Percentiles rank a stretch among this genome's conserved stretches.
phyloP scores from a whole-genome alignment of 805 yeast genomes.

The Clavispora fructus region DNA sequence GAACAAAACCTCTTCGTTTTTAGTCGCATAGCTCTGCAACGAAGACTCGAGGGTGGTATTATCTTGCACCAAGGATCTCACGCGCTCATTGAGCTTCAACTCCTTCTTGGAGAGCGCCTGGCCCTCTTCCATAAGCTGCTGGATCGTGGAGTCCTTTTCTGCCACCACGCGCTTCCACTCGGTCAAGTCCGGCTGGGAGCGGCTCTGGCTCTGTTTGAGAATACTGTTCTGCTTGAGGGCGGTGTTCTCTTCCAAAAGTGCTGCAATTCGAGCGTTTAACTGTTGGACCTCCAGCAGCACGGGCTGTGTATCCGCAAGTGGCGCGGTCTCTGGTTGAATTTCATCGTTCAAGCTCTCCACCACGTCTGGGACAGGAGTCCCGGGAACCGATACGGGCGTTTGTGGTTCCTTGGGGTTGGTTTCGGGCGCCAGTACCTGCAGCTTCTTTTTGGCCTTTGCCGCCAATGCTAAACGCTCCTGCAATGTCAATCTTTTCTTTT shows the following conservation, averaged over 20 bases:
- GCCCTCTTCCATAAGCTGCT: conserved; percentile 70
- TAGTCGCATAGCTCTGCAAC: conserved; percentile 24
- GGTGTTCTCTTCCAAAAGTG: neutral
- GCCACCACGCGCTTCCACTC: conserved; percentile 23
- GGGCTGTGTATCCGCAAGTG: neutral
- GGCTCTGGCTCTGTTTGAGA: neutral
- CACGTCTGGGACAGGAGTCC: neutral
- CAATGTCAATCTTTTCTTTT: conserved; percentile 60
- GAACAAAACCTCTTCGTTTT: conserved; percentile 26
- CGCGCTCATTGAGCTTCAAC: conserved; percentile 56
- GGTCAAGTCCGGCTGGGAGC: neutral
- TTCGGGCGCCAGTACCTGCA: neutral
- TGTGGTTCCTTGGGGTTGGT: neutral
- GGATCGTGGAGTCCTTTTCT: conserved; percentile 57
- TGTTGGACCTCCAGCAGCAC: neutral
- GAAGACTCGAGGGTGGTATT: conserved; percentile 27
- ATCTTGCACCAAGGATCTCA: conserved; percentile 50
- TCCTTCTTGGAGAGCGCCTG: conserved; percentile 68
- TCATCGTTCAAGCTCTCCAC: neutral
- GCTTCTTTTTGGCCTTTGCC: conserved; percentile 45
- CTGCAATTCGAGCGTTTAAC: neutral
- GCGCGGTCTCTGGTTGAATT: neutral
- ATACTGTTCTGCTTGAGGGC: neutral
- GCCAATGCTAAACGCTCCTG: conserved; percentile 86
- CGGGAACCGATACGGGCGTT: neutral